These are phyloP conservation scores for Colletotrichum liaoningense DNA, from an alignment of 2,329 filamentous ascomycete genomes.

Conservation along the genomic window DNA sequence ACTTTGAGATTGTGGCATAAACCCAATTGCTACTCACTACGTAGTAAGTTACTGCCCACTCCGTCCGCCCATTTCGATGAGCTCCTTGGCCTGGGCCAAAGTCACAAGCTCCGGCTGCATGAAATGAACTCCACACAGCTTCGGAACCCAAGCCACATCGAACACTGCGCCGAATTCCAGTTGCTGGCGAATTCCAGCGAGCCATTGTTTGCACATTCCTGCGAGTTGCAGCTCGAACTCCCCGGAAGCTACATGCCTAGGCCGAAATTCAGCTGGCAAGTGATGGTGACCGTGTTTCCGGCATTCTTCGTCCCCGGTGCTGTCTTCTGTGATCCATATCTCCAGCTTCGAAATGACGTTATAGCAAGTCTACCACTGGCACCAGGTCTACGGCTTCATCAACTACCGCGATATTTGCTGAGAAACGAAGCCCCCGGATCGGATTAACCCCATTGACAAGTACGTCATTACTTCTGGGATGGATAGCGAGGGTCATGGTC, in stretches of 20 bases:
- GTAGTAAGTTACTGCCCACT: not conserved
- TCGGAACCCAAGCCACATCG: conserved; percentile 9
- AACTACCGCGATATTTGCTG: not conserved
- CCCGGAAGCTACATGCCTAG: no score
- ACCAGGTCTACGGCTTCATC: not conserved
- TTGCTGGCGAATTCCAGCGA: conserved; percentile 8
- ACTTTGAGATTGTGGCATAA: not conserved
- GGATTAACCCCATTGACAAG: not conserved
- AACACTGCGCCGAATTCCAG: not conserved
- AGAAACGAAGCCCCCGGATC: not conserved
- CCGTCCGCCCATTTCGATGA: not conserved
- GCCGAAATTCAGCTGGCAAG: not conserved
- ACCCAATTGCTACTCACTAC: not conserved
- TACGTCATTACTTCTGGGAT: conserved; percentile 2
- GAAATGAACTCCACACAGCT: not conserved
- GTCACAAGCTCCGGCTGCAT: not conserved
- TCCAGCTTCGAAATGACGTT: no score
- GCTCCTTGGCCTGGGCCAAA: not conserved
- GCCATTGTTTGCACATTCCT: not conserved
- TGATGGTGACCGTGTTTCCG: not conserved
- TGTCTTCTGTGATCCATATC: not conserved
- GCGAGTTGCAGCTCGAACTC: not conserved
- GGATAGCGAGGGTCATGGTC: not conserved
- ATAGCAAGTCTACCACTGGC: not conserved
- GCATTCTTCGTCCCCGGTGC: not conserved